Conservation (phyloP, 805 yeast species). For the Myxozyma lipomycoides region DNA sequence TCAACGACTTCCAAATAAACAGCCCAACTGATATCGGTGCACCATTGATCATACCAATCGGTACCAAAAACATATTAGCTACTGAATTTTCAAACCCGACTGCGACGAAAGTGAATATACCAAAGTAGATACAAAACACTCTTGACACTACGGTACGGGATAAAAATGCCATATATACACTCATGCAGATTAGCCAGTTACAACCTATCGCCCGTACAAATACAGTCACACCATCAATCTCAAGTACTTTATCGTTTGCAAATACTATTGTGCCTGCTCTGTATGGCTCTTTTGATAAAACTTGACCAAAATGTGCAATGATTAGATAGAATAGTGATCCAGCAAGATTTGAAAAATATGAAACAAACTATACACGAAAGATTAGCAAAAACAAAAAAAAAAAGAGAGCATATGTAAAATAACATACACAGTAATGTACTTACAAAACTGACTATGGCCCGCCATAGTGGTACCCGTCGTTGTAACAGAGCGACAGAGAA, state of each 20-base stretch:
- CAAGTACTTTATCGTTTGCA: slow-evolving; percentile 23
- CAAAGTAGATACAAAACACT: slow-evolving; percentile 56
- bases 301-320: slow-evolving; percentile 24
- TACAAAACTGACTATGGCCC: slow-evolving; percentile 20
- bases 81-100: slow-evolving; percentile 77
- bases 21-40: slow-evolving; percentile 59
- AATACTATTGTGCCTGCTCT: slow-evolving; percentile 16
- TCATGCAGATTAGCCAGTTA: slow-evolving; percentile 71
- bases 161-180: slow-evolving; percentile 71
- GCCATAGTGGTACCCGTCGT: slow-evolving; percentile 22
- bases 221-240: slow-evolving; percentile 12
- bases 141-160: slow-evolving; percentile 78
- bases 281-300: slow-evolving; percentile 22
- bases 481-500: slow-evolving; percentile 20
- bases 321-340: slow-evolving; percentile 25
- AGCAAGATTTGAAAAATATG: slow-evolving; percentile 24
- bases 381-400: background rate
- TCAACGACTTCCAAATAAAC: slow-evolving; percentile 66
- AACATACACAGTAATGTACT: too few species aligned
- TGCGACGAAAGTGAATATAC: slow-evolving; percentile 72
- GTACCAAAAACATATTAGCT: slow-evolving; percentile 72
- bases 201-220: slow-evolving; percentile 50
- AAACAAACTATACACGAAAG: slow-evolving; percentile 11
- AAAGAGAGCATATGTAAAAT: background rate
- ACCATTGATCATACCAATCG: slow-evolving; percentile 64